These are phyloP conservation scores for Closterium sp. DNA, from an alignment of 139 green algal genomes.

Conservation along the genomic window DNA sequence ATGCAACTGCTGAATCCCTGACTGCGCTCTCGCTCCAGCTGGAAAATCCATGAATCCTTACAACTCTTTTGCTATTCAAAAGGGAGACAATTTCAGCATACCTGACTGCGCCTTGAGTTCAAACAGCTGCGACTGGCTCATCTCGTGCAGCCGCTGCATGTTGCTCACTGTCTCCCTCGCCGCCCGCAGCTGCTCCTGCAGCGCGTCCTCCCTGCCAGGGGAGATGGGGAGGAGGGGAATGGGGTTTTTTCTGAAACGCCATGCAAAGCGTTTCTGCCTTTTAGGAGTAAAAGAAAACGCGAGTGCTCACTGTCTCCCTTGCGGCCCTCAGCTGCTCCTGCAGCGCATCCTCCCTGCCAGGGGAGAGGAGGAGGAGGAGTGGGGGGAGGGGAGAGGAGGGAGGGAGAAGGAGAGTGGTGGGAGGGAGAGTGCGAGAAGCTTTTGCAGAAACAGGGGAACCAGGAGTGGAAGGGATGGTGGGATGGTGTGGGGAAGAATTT, in stretches of 20 bases:
- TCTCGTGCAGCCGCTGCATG: slow-evolving; percentile 50
- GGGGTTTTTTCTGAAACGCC: too few species aligned
- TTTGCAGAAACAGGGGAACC: too few species aligned
- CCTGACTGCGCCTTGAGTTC: slow-evolving; percentile 38
- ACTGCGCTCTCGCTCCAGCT: too few species aligned
- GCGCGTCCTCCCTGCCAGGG: slow-evolving; percentile 31
- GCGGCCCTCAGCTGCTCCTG: slow-evolving; percentile 56
- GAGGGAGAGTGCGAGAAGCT: neutral
- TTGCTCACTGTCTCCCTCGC: slow-evolving; percentile 34
- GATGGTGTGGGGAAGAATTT: neutral
- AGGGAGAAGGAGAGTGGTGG: neutral
- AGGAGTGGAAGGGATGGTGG: too few species aligned
- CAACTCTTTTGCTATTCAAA: too few species aligned
- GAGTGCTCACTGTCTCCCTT: slow-evolving; percentile 20
- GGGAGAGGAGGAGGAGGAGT: neutral
- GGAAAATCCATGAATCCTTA: too few species aligned
- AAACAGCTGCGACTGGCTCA: slow-evolving; percentile 49
- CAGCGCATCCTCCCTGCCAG: slow-evolving; percentile 40
- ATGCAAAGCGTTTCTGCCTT: too few species aligned
- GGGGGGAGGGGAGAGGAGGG: neutral
- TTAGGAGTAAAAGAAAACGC: too few species aligned
- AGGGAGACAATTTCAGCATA: neutral
- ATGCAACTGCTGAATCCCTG: too few species aligned
- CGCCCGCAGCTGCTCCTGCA: slow-evolving; percentile 57
- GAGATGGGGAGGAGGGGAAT: neutral